Base-by-base conservation (phyloP, 2,329 filamentous ascomycete species). In the Fusarium torreyae region DNA sequence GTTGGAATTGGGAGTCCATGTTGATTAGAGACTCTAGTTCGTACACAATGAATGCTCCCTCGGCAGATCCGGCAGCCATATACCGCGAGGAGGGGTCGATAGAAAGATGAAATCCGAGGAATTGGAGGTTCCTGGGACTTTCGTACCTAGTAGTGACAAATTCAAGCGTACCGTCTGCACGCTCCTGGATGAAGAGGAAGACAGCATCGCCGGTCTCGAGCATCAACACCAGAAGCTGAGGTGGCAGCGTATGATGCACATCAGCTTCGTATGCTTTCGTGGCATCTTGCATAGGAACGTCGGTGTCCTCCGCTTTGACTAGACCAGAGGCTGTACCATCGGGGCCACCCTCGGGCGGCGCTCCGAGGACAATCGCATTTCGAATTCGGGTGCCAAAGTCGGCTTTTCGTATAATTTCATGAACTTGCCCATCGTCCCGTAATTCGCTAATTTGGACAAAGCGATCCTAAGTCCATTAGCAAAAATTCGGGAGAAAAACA, bases 401-500 rank as follows among this genome's bases (percentile, higher is more conserved):
- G 40, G 86, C 85, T 78, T 94, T 97, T 63, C 88, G 87, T n/a
- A 87, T 84, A n/a, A 97, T 84, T 74, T 94, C 89, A 68, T 90
- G 88, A 24, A 97, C 85, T 73, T 92, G 90, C 2, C 90, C 90
- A 75, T 92, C 88, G 44, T 84, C 83, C 7, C 85, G 84, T 4
- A 96, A 86, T 77, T 97, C 92, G 72, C 90, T 92, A 68, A 98
- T 89, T 70, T 95, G 91, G 44, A 99, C 87, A 72, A 89, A 93
- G 67, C 92, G 87, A 70, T 97, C 92, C 89, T 92, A 45, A 15
- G 14, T 40, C 24, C 44, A 22, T 74, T 45, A 72, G 67, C 56
- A 57, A 56, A 28, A 10, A 20, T 55, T 44, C 50, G 31, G n/a
- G 24, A 26, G 20, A 5, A 13, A 55, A 20, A 22, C 14, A 40